Evolutionary conservation across 495 filamentous ascomycete species (phyloP).

Genomic region (Penicillium steckii): DNA sequence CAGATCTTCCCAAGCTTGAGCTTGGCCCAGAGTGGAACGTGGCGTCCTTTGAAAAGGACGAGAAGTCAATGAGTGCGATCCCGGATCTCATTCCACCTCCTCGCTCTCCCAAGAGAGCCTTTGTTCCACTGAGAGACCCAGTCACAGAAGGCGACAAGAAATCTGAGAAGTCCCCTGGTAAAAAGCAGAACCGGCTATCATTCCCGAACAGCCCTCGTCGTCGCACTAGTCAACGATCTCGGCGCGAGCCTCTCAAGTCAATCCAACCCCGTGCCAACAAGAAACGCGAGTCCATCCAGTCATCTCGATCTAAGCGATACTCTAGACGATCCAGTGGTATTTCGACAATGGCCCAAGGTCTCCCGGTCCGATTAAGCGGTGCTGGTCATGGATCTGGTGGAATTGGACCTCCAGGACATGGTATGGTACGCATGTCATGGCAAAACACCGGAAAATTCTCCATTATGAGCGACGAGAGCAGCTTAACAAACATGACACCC

Average conservation of each 20-base stretch:
- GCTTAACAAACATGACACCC: constrained; percentile 34
- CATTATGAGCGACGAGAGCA: constrained; percentile 40
- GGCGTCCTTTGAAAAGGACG: constrained; percentile 25
- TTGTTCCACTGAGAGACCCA: constrained; percentile 25
- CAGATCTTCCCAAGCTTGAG: constrained; percentile 37
- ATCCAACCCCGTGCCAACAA: constrained; percentile 37
- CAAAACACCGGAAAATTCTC: constrained; percentile 38
- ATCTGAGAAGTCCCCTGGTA: constrained; percentile 15
- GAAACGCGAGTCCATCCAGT: constrained; percentile 43
- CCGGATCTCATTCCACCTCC: constrained; percentile 27
- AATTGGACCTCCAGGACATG: constrained; percentile 45
- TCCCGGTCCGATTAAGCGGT: constrained; percentile 43
- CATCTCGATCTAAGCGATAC: constrained; percentile 38
- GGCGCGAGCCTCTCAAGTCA: constrained; percentile 38
- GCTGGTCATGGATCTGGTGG: constrained; percentile 51
- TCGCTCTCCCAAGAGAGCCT: constrained; percentile 30
- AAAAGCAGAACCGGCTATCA: constrained; percentile 32
- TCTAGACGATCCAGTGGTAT: constrained; percentile 49
- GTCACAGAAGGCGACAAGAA: constrained; percentile 27
- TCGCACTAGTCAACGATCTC: constrained; percentile 29
- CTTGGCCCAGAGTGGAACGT: constrained; percentile 37
- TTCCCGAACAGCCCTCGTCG: constrained; percentile 33
- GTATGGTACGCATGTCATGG: constrained; percentile 48
- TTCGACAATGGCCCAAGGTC: constrained; percentile 34
- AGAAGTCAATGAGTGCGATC: constrained; percentile 12